Conservation (phyloP, 768 basidiomycete species). For the Coprinopsis sp. region DNA sequence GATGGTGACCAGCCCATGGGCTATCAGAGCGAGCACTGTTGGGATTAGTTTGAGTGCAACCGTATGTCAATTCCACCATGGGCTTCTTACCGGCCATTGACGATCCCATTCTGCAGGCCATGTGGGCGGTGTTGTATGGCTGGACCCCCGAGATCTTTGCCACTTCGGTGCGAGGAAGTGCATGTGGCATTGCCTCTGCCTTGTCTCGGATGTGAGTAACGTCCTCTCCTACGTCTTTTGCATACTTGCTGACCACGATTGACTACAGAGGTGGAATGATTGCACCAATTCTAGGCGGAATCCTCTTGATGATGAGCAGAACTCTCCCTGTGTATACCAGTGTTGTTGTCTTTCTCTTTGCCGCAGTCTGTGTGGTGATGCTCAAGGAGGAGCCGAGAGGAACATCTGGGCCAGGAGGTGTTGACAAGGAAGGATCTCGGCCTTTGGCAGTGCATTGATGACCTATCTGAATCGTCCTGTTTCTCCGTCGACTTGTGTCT, state of each 20-base stretch:
- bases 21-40: conserved; percentile 64
- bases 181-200: conserved; percentile 83
- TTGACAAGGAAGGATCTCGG: no score
- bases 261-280: conserved; percentile 77
- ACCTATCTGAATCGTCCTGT: no score
- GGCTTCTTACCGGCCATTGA: background rate
- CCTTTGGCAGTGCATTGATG: conserved; percentile 24
- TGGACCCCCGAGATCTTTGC: conserved; percentile 89
- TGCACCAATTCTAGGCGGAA: conserved; percentile 75
- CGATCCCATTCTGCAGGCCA: conserved; percentile 46
- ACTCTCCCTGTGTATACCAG: conserved; percentile 77
- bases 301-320: conserved; percentile 59
- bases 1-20: conserved; percentile 48
- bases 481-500: no score
- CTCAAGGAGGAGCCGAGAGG: conserved; percentile 49
- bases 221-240: background rate
- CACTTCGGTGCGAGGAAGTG: conserved; percentile 80
- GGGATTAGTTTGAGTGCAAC: conserved; percentile 77
- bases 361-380: conserved; percentile 58
- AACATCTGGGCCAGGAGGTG: conserved; percentile 21
- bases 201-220: conserved; percentile 71
- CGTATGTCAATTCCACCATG: conserved; percentile 28
- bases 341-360: conserved; percentile 57
- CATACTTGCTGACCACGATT: conserved; percentile 5
- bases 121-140: conserved; percentile 87